Base-by-base conservation (phyloP, 2,329 filamentous ascomycete genomes). In the Colletotrichum agaves region DNA sequence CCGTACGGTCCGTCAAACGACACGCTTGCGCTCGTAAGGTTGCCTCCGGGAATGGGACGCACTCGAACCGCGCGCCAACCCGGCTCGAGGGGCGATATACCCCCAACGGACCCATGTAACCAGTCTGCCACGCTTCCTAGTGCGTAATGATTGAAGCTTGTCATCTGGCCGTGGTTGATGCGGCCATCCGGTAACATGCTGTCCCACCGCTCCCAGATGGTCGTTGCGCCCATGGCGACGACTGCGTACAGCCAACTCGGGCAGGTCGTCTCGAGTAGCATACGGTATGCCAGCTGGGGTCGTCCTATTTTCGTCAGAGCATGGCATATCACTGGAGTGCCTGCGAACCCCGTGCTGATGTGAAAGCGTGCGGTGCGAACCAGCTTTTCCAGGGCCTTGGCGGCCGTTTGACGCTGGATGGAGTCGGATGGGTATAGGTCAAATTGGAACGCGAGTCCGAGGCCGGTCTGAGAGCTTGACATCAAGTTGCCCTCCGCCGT, bases 201-300 rank as follows among this genome's bases (percentile, higher is more conserved):
- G 44, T 82, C 78, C 80, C 79, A 82, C 5, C 81, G 75, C 71
- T 82, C 81, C 80, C 79, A 82, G 3, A 79, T 77, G 0, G 79
- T 81, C 0, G 80, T 82, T 0, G 76, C 78, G 5, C 76, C 78
- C 77, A 80, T 80, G 1, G 55, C 13, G 0, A 71, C 74, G 1
- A 82, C 75, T 1, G 77, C 77, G 31, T 81, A 81, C 3, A 75
- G 71, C 80, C 79, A 82, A 1, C 74, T 77, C 0, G 79, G 80
- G 7, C 76, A 77, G 3, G 73, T 70, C 5, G 75, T 75, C 43
- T 80, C 73, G 4, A 79, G 71, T 0, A 82, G 69, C 77, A 81
- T 80, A 15, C 75, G 73, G 63, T 82, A 82, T 4, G 74, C 75
- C 0, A 75, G 47, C 56, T 70, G 63, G 7, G 59, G 59, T 2